Percentiles rank a stretch among this genome's conserved stretches.
Evolutionary conservation across 139 green algal genomes (phyloP).

Genomic region (Yamagishiella unicocca): DNA sequence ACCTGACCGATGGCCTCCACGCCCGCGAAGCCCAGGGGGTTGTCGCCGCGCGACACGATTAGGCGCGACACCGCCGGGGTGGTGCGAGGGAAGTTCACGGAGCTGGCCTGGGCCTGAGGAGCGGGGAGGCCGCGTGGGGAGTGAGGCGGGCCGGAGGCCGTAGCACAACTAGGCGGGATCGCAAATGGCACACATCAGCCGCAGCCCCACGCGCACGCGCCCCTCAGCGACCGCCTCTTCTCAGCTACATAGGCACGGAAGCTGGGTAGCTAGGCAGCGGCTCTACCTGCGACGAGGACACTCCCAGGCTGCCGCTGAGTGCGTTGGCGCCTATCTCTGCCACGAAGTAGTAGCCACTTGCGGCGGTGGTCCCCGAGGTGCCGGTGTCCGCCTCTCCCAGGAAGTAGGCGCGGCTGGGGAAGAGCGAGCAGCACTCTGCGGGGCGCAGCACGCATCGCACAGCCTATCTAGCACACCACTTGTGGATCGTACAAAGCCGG

Average conservation of each 20-base stretch:
- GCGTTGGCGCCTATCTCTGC: slow-evolving; percentile 42
- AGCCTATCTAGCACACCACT: too few relatives aligned
- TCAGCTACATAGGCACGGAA: too few relatives aligned
- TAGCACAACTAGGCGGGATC: background rate
- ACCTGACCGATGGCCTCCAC: slow-evolving; percentile 39
- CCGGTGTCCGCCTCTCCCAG: slow-evolving; percentile 19
- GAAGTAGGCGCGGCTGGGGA: slow-evolving; percentile 25
- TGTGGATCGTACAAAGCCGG: too few relatives aligned
- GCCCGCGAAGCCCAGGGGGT: slow-evolving; percentile 45
- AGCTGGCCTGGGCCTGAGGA: slow-evolving; percentile 29
- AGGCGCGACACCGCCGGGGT: background rate
- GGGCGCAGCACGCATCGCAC: too few relatives aligned
- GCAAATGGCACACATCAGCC: background rate
- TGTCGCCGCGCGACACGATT: slow-evolving; percentile 13
- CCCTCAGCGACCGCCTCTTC: too few relatives aligned
- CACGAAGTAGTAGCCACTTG: slow-evolving; percentile 45
- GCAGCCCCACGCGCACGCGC: background rate
- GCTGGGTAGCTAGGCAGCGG: too few relatives aligned
- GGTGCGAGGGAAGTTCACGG: background rate
- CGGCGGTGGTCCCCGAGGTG: background rate
- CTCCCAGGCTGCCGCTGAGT: slow-evolving; percentile 35
- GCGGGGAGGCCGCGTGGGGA: background rate
- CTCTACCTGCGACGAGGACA: slow-evolving; percentile 33
- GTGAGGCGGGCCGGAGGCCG: background rate
- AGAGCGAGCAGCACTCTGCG: slow-evolving; percentile 39